Conservation (phyloP, 2,329 filamentous ascomycete genomes). For the Drechslera avenae region DNA sequence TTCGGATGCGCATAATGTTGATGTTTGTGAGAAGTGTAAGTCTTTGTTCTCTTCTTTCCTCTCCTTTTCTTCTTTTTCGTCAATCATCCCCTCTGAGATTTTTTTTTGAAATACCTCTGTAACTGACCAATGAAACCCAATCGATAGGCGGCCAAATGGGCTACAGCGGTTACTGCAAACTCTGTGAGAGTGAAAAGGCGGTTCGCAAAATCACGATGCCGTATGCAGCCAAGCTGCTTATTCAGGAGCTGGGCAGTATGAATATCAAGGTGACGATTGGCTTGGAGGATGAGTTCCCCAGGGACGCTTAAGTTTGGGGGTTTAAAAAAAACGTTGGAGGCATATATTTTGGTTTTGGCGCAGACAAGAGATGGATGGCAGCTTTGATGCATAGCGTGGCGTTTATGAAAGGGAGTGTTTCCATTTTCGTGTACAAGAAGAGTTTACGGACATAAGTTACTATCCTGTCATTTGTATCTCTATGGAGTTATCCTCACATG, state of each 20-base stretch:
- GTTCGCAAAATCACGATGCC: slow-evolving; percentile 96
- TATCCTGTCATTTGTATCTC: too few relatives aligned
- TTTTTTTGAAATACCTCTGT: too few relatives aligned
- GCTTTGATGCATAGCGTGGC: slow-evolving; percentile 26
- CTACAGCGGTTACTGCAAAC: slow-evolving; percentile 92
- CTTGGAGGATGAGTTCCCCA: slow-evolving; percentile 90
- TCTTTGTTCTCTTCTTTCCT: background rate
- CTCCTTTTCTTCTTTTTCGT: background rate
- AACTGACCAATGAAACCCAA: too few relatives aligned
- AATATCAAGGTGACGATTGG: slow-evolving; percentile 94
- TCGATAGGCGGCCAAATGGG: slow-evolving; percentile 76
- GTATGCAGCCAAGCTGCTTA: slow-evolving; percentile 93
- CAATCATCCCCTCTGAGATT: too few relatives aligned
- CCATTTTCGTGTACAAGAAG: too few relatives aligned
- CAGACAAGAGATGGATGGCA: too few relatives aligned
- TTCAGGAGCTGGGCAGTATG: slow-evolving; percentile 97
- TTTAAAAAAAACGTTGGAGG: background rate
- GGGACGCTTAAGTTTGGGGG: slow-evolving; percentile 7
- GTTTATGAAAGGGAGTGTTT: background rate
- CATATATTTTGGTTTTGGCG: slow-evolving; percentile 8
- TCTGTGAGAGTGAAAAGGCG: slow-evolving; percentile 81
- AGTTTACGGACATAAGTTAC: too few relatives aligned
- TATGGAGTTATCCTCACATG: background rate
- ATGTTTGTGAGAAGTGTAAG: slow-evolving; percentile 85
- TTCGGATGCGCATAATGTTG: slow-evolving; percentile 86